Evolutionary conservation across 257 asterid genomes (phyloP).

Genomic region (Sherardia arvensis): DNA sequence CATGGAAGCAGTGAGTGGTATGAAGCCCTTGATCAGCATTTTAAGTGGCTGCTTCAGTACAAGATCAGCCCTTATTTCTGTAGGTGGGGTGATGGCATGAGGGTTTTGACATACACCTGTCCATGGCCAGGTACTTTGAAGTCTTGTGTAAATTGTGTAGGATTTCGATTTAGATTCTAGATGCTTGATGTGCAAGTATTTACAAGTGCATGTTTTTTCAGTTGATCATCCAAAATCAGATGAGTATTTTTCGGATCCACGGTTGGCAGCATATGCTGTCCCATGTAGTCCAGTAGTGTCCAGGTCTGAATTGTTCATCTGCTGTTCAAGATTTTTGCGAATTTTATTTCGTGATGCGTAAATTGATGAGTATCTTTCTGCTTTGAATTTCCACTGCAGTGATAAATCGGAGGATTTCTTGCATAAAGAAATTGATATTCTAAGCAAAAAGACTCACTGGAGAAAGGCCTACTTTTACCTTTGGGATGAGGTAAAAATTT

Average conservation of each 20-base stretch:
- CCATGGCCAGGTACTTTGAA: constrained; percentile 97
- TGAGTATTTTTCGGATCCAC: constrained; percentile 87
- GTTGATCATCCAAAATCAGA: constrained; percentile 99
- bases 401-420: constrained; percentile 68
- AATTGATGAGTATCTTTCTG: constrained; percentile 27
- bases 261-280: constrained; percentile 97
- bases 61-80: constrained; percentile 97
- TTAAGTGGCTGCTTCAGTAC: constrained; percentile 85
- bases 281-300: constrained; percentile 72
- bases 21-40: constrained; percentile 85
- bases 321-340: constrained; percentile 11
- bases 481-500: constrained; percentile 92
- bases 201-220: constrained; percentile 20
- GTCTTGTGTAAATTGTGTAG: not conserved
- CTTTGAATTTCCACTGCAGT: constrained; percentile 42
- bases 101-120: constrained; percentile 88
- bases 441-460: constrained; percentile 81
- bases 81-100: constrained; percentile 97
- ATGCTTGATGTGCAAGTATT: constrained; percentile 8
- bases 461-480: constrained; percentile 92
- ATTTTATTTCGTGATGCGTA: constrained; percentile 18
- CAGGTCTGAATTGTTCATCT: constrained; percentile 36
- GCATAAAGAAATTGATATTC: constrained; percentile 77
- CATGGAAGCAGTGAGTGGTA: constrained; percentile 94
- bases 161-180: not conserved